phyloP scores from a whole-genome alignment of 768 basidiomycete genomes.

The Trametes cingulata region DNA sequence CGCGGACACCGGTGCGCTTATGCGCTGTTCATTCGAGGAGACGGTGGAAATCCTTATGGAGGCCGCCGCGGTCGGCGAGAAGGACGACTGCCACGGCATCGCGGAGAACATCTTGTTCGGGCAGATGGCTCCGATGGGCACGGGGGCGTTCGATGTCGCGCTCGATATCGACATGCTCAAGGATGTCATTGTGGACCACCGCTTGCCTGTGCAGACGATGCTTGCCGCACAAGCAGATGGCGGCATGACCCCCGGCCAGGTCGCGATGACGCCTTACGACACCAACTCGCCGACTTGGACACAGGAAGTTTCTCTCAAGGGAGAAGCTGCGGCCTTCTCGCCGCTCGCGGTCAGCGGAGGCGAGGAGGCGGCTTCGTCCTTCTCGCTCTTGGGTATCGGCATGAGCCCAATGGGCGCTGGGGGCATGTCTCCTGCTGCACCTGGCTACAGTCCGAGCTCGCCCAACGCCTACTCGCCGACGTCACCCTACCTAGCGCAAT shows the following conservation, averaged over 20 bases:
- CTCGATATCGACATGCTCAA: conserved; percentile 98
- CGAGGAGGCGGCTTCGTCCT: conserved; percentile 68
- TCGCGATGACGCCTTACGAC: conserved; percentile 97
- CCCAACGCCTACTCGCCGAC: conserved; percentile 88
- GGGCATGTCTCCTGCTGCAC: conserved; percentile 85
- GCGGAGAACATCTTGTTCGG: conserved; percentile 99
- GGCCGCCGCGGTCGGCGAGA: conserved; percentile 96
- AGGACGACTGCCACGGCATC: conserved; percentile 96
- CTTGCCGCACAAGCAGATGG: conserved; percentile 78
- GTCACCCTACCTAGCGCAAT: conserved; percentile 86
- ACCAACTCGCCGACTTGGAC: conserved; percentile 82
- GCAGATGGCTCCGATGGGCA: conserved; percentile 99
- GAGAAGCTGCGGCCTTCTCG: conserved; percentile 91
- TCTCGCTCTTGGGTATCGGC: conserved; percentile 62
- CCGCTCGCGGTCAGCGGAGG: conserved; percentile 83
- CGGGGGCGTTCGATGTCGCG: conserved; percentile 93
- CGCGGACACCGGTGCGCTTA: conserved; percentile 97
- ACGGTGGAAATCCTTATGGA: conserved; percentile 99
- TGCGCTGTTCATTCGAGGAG: conserved; percentile 99
- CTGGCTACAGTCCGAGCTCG: conserved; percentile 89
- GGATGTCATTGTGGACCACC: conserved; percentile 96
- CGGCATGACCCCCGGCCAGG: conserved; percentile 89
- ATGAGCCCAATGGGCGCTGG: conserved; percentile 84
- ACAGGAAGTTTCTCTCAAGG: conserved; percentile 72
- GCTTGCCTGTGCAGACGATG: conserved; percentile 78